phyloP scores from a whole-genome alignment of 2,329 filamentous ascomycete genomes.

The Gremmenia infestans region DNA sequence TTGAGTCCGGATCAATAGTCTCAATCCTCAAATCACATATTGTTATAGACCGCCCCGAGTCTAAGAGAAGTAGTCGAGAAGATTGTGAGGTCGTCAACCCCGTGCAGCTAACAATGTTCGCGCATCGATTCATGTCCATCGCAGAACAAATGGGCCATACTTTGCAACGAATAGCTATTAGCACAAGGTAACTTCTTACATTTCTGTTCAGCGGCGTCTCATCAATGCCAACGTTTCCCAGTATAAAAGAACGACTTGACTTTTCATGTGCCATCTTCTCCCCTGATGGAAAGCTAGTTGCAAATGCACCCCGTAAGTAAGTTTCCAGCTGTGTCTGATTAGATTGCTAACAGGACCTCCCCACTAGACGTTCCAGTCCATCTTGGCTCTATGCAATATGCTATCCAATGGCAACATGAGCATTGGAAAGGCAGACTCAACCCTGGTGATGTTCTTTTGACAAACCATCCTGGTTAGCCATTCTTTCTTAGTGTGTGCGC shows the following conservation, averaged over 20 bases:
- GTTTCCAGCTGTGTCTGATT: too few species aligned
- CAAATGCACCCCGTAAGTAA: slow-evolving; percentile 59
- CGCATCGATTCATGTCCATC: slow-evolving; percentile 77
- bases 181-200: too few species aligned
- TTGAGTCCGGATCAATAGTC: slow-evolving; percentile 71
- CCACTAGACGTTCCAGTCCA: slow-evolving; percentile 49
- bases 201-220: too few species aligned
- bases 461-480: slow-evolving; percentile 64
- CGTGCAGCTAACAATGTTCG: slow-evolving; percentile 71
- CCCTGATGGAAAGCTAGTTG: slow-evolving; percentile 65
- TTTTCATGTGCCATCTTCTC: slow-evolving; percentile 79
- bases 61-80: slow-evolving; percentile 40
- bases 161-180: slow-evolving; percentile 42
- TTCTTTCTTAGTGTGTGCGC: background rate
- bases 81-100: slow-evolving; percentile 44
- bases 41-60: slow-evolving; percentile 57
- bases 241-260: slow-evolving; percentile 75
- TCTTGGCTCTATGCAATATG: slow-evolving; percentile 18
- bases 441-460: slow-evolving; percentile 72
- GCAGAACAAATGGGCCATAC: slow-evolving; percentile 78
- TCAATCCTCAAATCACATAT: slow-evolving; percentile 66
- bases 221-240: slow-evolving; percentile 68
- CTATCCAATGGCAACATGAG: slow-evolving; percentile 65
- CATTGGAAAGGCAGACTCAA: slow-evolving; percentile 73
- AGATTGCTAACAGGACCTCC: too few species aligned